Base-by-base conservation (phyloP, 495 filamentous ascomycete genomes). In the Tuber umbilicatum region DNA sequence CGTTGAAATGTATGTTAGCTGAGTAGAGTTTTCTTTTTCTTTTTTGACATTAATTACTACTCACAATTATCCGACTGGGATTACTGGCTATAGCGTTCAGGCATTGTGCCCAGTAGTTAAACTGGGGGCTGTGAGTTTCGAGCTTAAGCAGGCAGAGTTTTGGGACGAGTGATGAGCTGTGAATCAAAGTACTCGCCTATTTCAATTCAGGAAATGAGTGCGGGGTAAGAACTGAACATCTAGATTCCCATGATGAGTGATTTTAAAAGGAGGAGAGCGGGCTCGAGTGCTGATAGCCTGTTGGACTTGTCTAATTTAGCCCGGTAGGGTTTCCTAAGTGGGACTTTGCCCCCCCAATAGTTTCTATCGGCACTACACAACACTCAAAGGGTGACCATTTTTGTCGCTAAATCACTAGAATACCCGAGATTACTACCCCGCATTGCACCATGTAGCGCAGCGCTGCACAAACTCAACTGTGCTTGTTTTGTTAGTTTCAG, bases 71-170 rank as follows among this genome's bases (percentile, higher is more conserved):
- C 41, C 16, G 2, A 42, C 41, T 10, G 12, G 41, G 41, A 42
- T 42, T 14, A 17, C 41, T 10, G 7, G 12, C 14, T 42, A 4
- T 42, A 14, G 12, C 10, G 41, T 17, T 42, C 41, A 42, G 41
- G 12, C 41, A 17, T 42, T 42, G 41, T 16, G 41, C 10, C 41
- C 14, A 14, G 16, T 16, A 17, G 41, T 17, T 1, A 16, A 12
- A 14, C 16, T 2, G 12, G 41, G n/a, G 4, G n/a, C 1, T 2
- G 2, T 12, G 9, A 12, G n/a, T 60, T 60, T 27, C 10, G 31
- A 60, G 9, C n/a, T 12, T 1, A 2, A 60, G 0, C 0, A n/a
- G 3, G 50, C 5, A 2, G 0, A 12, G 6, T 1, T 1, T 10
- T 31, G 0, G 1, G n/a, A 31, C 50, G 50, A 60, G 50, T 60